Evolutionary conservation across 2,329 filamentous ascomycete genomes (phyloP).

Genomic region (Raffaelea arxii): DNA sequence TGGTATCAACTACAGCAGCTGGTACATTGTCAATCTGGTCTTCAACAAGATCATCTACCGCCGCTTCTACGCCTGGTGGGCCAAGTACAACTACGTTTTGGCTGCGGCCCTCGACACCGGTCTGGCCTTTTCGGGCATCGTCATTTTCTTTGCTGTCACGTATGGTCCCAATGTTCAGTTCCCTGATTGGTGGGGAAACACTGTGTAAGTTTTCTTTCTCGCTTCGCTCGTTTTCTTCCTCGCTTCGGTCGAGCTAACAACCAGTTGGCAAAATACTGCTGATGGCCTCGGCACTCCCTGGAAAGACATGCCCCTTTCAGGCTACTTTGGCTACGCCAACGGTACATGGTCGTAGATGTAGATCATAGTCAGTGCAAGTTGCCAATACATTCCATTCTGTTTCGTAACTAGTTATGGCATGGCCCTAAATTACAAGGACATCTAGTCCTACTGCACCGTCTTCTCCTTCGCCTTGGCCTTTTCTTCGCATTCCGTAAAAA

Average conservation of each 20-base stretch:
- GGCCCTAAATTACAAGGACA: too few species aligned
- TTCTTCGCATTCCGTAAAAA: constrained; percentile 17
- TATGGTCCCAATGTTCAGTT: constrained; percentile 22
- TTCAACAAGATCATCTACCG: constrained; percentile 34
- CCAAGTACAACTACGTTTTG: constrained; percentile 31
- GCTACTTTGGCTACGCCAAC: background rate
- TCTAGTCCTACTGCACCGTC: background rate
- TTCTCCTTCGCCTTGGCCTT: background rate
- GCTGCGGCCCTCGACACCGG: constrained; percentile 23
- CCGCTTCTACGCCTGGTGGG: constrained; percentile 35
- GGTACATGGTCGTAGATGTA: background rate
- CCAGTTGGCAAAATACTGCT: background rate
- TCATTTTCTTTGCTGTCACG: constrained; percentile 25
- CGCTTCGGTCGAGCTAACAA: background rate
- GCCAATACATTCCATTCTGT: too few species aligned
- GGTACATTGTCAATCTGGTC: constrained; percentile 33
- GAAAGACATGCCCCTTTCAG: background rate
- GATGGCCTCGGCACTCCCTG: background rate
- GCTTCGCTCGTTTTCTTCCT: background rate
- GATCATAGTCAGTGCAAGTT: too few species aligned
- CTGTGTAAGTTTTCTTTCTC: constrained; percentile 13
- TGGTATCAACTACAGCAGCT: constrained; percentile 24
- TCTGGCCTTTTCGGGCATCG: constrained; percentile 22
- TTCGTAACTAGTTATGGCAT: too few species aligned
- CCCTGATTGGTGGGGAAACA: constrained; percentile 25